Evolutionary conservation across 176 grass and related monocot species (phyloP).

Genomic region (Musa schizocarpa): DNA sequence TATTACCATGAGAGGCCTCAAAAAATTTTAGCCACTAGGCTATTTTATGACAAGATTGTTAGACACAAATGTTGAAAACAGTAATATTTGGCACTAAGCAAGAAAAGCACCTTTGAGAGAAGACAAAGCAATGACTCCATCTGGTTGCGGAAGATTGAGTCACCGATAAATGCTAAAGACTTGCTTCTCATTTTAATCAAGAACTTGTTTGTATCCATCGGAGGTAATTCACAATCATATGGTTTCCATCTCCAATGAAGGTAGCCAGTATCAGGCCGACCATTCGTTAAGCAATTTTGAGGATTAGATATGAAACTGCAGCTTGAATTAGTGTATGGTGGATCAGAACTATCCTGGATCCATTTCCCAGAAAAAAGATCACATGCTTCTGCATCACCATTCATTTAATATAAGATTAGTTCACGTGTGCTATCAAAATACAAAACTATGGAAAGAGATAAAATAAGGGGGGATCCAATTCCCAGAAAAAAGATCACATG

Average conservation of each 20-base stretch:
- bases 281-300: constrained; percentile 18
- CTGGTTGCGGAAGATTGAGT: constrained; percentile 21
- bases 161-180: constrained; percentile 10
- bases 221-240: constrained; percentile 7
- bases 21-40: too few relatives aligned
- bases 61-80: too few relatives aligned
- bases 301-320: constrained; percentile 4
- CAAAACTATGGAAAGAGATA: too few relatives aligned
- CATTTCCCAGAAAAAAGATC: constrained; percentile 16
- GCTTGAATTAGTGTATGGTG: constrained; percentile 16
- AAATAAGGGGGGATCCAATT: neutral
- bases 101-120: constrained; percentile 13
- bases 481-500: constrained; percentile 9
- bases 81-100: too few relatives aligned
- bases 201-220: neutral
- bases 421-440: too few relatives aligned
- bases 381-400: neutral
- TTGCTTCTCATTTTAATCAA: constrained; percentile 4
- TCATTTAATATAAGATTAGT: neutral
- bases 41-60: too few relatives aligned
- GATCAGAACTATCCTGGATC: neutral
- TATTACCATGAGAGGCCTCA: too few relatives aligned
- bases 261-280: constrained; percentile 1
- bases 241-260: constrained; percentile 24
- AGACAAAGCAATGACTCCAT: constrained; percentile 21